Conservation (phyloP, 208 protist species). For the Crithidia acanthocephali region DNA sequence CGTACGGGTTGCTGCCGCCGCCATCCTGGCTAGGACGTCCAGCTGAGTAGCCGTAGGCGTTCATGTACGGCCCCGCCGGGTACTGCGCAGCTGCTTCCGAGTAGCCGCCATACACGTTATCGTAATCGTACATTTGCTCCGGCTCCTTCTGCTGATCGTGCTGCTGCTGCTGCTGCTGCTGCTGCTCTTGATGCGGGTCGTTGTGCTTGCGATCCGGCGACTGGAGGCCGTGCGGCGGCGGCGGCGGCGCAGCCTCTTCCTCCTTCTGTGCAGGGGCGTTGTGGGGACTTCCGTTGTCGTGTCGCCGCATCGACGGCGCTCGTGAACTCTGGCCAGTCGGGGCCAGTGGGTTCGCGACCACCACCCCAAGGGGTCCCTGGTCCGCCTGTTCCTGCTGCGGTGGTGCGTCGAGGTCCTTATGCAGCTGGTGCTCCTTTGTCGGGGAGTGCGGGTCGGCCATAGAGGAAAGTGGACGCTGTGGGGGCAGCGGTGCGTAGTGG, state of each 20-base stretch:
- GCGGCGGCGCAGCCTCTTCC: not conserved
- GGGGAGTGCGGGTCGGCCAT: not conserved
- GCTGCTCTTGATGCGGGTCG: not conserved
- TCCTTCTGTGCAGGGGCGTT: not conserved
- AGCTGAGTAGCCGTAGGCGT: not conserved
- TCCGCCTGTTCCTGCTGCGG: not conserved
- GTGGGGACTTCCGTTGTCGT: not conserved
- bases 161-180: not conserved
- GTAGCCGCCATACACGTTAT: slow-evolving; percentile 6
- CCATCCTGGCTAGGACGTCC: not conserved
- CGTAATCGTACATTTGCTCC: slow-evolving; percentile 6
- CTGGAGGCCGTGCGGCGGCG: not conserved
- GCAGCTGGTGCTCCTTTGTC: slow-evolving; percentile 2
- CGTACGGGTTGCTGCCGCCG: not conserved
- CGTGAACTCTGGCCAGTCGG: not conserved
- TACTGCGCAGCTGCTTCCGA: not conserved
- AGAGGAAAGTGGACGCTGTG: not conserved
- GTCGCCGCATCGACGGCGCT: not conserved
- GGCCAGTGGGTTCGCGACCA: not conserved
- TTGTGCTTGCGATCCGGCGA: not conserved
- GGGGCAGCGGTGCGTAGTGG: not conserved
- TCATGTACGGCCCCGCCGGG: not conserved
- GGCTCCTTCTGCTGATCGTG: slow-evolving; percentile 3
- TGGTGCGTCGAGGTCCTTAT: not conserved
- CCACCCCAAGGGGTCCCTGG: not conserved